Evolutionary conservation across 352 stramenopile genomes (phyloP), one percentile per base, ranked within the genome.

Genomic region (Elongisporangium prolatum): DNA sequence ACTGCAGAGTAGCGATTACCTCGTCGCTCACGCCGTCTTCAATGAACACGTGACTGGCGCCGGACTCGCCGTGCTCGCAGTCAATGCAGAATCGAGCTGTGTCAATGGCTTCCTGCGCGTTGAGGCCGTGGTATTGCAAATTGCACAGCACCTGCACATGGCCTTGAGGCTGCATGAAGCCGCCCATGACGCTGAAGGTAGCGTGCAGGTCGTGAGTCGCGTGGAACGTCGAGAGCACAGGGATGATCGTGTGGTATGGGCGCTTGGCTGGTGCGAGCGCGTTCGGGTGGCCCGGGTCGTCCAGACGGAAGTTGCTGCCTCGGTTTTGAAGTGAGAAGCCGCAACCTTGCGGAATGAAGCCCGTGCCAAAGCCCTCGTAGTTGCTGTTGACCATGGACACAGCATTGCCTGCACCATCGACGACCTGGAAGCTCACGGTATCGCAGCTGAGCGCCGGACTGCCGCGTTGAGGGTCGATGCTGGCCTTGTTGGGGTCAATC

Each of bases 241-340:
- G 97, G 58, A 99, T 99, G 67, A 99, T 99, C 9, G 97, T 99
- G 74, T 99, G 97, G 82, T 98, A 99, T 3, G 97, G 96, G 28
- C 95, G 75, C 65, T 99, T 99, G 34, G 69, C 64, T 7, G 91
- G 88, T 18, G 75, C 94, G 18, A 98, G 52, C 0, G 69, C 80
- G 75, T 99, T 99, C 20, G 93, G 89, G 72, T 99, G 96, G n/a
- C 64, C 60, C 3, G 60, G 17, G 10, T 93, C 71, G 38, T 88
- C 59, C 16, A 98, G 66, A 13, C 76, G 77, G 61, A 99, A 99
- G 61, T 98, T 98, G 65, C 74, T 87, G 16, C 96, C 97, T 24
- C 97, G 83, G 78, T 99, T 99, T 72, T 99, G 97, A 38, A 99
- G 67, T 11, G 95, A 91, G 74, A 99, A 99, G 25, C 97, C 96